These are phyloP conservation scores for Arthrobotrys musiformis DNA, from an alignment of 2,329 filamentous ascomycete species.

Conservation along the genomic window DNA sequence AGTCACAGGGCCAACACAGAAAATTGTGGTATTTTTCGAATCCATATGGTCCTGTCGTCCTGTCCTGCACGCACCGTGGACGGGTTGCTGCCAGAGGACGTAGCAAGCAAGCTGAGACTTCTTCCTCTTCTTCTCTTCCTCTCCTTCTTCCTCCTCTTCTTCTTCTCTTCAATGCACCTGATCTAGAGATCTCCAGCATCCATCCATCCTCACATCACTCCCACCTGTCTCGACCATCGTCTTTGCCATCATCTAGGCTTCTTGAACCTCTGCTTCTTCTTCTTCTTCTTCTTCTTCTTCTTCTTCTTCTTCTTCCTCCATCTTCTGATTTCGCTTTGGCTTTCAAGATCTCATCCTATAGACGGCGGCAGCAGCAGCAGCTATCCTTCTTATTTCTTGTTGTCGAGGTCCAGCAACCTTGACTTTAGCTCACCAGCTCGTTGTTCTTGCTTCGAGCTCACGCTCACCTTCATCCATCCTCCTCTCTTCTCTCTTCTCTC, in stretches of 20 bases:
- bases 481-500: neutral
- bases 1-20: neutral
- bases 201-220: neutral
- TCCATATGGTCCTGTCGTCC: too few species aligned
- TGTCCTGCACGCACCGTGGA: neutral
- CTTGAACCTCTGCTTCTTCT: neutral
- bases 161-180: slow-evolving; percentile 3
- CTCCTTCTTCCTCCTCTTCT: neutral
- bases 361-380: neutral
- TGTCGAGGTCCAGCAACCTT: too few species aligned
- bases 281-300: neutral
- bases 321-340: neutral
- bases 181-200: slow-evolving; percentile 3
- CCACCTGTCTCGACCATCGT: neutral
- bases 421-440: neutral
- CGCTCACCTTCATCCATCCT: neutral
- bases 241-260: too few species aligned
- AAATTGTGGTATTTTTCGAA: neutral
- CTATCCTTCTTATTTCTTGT: neutral
- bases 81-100: too few species aligned
- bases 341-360: neutral
- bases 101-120: too few species aligned
- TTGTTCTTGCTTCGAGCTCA: neutral
- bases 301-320: neutral
- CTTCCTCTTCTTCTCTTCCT: neutral